Base-by-base conservation (phyloP, 2,329 filamentous ascomycete genomes). In the Thielaviopsis ethacetica region DNA sequence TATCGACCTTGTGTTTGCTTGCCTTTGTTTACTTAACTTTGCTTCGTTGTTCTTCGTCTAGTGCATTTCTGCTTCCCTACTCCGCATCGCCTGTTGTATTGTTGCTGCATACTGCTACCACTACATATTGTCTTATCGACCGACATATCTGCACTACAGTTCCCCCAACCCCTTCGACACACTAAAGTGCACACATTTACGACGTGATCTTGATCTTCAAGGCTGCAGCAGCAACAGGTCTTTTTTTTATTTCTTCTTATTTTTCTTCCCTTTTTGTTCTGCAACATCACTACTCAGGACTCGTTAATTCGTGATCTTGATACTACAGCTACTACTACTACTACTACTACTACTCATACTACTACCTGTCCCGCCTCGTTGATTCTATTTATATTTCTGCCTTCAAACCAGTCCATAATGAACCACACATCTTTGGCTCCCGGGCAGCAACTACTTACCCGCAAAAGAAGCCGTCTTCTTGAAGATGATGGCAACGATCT, bases 401-500 rank as follows among this genome's bases (percentile, higher is more conserved):
- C 5, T 12, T 34, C 30, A 34, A 9, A 34, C 30, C 2, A 6
- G 10, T 38, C 34, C 22, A 56, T 41, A 49, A 61, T 61, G 59
- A 54, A 53, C 38, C 34, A 22, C 38, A 47, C 56, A 19, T 24
- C 34, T 26, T 49, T 61, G 26, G 49, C 38, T n/a, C 56, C 59
- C 10, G 56, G 53, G n/a, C 56, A 59, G 49, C 56, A 55, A 49
- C 34, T 61, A 15, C 19, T 61, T 38, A 56, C 54, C 19, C 59
- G 59, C 49, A 61, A 61, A 49, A 61, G 59, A 61, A 58, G 56
- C 30, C 59, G 59, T 34, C 24, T 59, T 24, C 21, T 56, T 9
- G 59, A 61, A 49, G 59, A 61, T 27, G 59, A 61, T n/a, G 59
- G 53, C 47, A 53, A 52, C 12, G 59, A 61, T 3, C 38, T 59